Conservation (phyloP, 768 basidiomycete genomes). For the Russula earlei region DNA sequence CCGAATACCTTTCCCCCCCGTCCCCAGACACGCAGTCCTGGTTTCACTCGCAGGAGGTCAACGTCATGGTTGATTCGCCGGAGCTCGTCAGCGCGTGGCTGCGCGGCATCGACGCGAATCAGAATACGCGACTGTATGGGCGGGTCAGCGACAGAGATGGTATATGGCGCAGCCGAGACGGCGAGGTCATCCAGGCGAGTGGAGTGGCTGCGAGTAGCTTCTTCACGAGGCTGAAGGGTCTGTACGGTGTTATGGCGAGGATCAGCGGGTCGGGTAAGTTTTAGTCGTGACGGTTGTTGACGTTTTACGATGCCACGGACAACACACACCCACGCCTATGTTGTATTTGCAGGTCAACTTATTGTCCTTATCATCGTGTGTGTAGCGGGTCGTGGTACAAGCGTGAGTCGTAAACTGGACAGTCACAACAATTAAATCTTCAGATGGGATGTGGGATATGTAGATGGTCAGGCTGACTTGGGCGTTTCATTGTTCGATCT, state of each 20-base stretch:
- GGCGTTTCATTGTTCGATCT: too few relatives aligned
- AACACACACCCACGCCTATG: too few relatives aligned
- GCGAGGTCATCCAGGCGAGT: slow-evolving; percentile 16
- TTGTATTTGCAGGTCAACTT: too few relatives aligned
- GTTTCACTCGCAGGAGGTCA: slow-evolving; percentile 66
- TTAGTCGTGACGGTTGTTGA: not conserved
- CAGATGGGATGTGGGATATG: too few relatives aligned
- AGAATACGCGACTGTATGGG: slow-evolving; percentile 34
- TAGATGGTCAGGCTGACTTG: too few relatives aligned
- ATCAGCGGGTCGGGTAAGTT: slow-evolving; percentile 6
- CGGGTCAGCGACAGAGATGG: slow-evolving; percentile 16
- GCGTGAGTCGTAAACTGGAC: too few relatives aligned
- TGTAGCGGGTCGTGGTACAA: too few relatives aligned
- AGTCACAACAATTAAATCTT: too few relatives aligned
- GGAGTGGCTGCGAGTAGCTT: slow-evolving; percentile 7
- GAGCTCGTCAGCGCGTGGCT: slow-evolving; percentile 40
- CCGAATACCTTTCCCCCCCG: too few relatives aligned
- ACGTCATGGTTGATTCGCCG: slow-evolving; percentile 44
- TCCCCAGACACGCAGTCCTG: slow-evolving; percentile 50
- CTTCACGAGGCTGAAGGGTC: slow-evolving; percentile 8
- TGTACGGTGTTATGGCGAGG: not conserved
- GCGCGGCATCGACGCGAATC: slow-evolving; percentile 32
- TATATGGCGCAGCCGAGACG: slow-evolving; percentile 8
- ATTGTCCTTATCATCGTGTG: too few relatives aligned
- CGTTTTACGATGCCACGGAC: too few relatives aligned